Conservation (phyloP, 1,139 yeast species). For the Kodamaea derodonti region DNA sequence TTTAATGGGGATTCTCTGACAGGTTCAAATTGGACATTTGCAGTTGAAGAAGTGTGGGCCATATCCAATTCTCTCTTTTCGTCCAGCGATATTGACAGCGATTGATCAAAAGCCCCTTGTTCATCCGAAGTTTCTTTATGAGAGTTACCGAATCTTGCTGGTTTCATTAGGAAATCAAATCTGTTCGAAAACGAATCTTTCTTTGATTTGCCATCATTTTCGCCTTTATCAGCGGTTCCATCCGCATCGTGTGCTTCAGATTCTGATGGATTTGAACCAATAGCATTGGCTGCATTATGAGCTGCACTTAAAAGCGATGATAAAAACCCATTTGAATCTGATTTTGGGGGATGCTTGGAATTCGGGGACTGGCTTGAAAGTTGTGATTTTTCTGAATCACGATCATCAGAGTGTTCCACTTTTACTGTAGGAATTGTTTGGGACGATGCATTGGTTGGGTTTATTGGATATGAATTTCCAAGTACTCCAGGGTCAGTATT, state of each 20-base stretch:
- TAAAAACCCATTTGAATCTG: conserved; percentile 21
- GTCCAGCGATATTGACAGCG: background rate
- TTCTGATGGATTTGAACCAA: conserved; percentile 2
- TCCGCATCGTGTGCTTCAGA: background rate
- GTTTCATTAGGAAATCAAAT: conserved; percentile 17
- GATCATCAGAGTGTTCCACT: background rate
- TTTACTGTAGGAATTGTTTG: background rate
- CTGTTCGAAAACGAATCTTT: conserved; percentile 13
- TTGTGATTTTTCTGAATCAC: background rate
- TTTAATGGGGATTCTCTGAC: conserved; percentile 52
- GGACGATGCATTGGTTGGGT: background rate
- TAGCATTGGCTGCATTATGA: conserved; percentile 15
- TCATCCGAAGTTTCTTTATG: conserved; percentile 6
- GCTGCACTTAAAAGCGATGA: conserved; percentile 29
- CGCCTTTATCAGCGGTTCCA: background rate
- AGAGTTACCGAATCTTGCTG: conserved; percentile 12
- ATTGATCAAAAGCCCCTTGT: background rate
- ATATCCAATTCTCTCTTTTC: conserved; percentile 3
- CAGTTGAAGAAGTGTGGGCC: conserved; percentile 1
- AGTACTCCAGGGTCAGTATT: background rate
- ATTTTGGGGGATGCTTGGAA: conserved; percentile 11
- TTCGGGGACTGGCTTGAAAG: too few relatives aligned
- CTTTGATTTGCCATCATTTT: conserved; percentile 2
- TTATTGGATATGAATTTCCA: background rate
- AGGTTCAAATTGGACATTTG: conserved; percentile 53